Evolutionary conservation across 1,284 basidiomycete species (phyloP).

Genomic region (Heterobasidion annosum): DNA sequence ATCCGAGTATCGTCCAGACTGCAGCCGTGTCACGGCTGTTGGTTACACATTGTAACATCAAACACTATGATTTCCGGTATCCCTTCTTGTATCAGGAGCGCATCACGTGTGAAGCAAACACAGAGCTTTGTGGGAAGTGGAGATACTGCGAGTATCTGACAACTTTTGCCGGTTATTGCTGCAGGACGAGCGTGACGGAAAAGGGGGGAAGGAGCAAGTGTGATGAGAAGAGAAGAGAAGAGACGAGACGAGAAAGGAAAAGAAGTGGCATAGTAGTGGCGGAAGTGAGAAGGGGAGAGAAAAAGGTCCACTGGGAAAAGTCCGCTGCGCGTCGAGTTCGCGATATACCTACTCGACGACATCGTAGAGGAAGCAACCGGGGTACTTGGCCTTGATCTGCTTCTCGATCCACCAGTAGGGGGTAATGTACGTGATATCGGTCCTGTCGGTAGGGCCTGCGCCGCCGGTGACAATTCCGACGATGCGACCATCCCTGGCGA

Average conservation of each 20-base stretch:
- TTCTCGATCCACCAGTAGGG: constrained; percentile 11
- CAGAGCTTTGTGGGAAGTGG: too few species aligned
- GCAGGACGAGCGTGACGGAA: too few species aligned
- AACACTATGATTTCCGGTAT: too few species aligned
- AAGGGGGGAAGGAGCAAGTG: too few species aligned
- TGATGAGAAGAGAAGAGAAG: too few species aligned
- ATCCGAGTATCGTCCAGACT: too few species aligned
- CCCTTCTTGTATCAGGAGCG: too few species aligned
- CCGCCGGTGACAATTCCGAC: constrained; percentile 14
- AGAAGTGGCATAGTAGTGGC: neutral
- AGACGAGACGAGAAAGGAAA: neutral
- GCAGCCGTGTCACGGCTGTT: too few species aligned
- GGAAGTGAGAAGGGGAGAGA: neutral
- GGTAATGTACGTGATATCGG: constrained; percentile 12
- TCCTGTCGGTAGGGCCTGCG: constrained; percentile 5
- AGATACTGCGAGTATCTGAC: too few species aligned
- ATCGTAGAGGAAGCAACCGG: constrained; percentile 8
- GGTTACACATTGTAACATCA: too few species aligned
- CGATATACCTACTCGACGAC: constrained; percentile 4
- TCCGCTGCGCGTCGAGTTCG: neutral
- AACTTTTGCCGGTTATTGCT: too few species aligned
- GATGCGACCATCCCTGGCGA: constrained; percentile 9
- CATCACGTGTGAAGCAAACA: too few species aligned
- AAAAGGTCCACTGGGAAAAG: neutral
- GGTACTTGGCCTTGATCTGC: constrained; percentile 10